Evolutionary conservation across 2,329 filamentous ascomycete genomes (phyloP).

Genomic region (Penicillium decumbens): DNA sequence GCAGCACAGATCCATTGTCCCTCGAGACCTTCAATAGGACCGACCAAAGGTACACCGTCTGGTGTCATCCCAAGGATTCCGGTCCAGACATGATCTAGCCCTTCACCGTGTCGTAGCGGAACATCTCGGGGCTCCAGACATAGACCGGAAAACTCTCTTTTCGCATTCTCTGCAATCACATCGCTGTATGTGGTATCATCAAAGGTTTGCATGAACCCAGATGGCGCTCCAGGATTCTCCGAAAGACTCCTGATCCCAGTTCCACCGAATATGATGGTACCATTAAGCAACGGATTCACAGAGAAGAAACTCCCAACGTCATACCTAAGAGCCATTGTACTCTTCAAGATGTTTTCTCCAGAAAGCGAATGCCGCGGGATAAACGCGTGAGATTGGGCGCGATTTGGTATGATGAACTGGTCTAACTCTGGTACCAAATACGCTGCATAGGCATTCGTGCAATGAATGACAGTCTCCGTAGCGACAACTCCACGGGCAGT

Average conservation of each 20-base stretch:
- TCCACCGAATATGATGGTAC: neutral
- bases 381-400: neutral
- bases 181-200: neutral
- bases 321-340: neutral
- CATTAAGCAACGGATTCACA: neutral
- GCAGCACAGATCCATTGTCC: neutral
- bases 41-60: neutral
- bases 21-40: neutral
- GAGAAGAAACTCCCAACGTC: neutral
- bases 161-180: neutral
- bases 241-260: neutral
- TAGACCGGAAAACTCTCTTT: neutral
- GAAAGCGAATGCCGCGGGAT: neutral
- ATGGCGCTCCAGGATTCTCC: neutral
- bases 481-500: neutral
- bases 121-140: neutral
- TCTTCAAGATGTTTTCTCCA: neutral
- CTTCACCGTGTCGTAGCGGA: neutral
- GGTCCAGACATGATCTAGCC: neutral
- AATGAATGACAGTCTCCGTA: neutral
- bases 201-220: neutral
- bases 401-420: neutral
- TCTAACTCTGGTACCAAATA: neutral
- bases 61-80: neutral
- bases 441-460: neutral